These are phyloP conservation scores for Microcyclosporella mali DNA, from an alignment of 2,329 filamentous ascomycete genomes.

Conservation along the genomic window DNA sequence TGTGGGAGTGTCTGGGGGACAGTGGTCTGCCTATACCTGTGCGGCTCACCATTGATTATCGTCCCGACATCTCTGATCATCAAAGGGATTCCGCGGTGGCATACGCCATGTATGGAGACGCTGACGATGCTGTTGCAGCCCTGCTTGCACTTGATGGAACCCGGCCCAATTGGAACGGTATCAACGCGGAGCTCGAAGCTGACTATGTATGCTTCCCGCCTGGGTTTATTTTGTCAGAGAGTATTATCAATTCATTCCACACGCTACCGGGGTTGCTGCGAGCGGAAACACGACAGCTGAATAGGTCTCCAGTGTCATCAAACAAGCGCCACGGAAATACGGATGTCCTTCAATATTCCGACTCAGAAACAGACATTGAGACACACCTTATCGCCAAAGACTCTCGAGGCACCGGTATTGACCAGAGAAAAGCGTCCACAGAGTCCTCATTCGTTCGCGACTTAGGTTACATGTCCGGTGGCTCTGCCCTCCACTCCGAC, in stretches of 20 bases:
- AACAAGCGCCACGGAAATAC: not conserved
- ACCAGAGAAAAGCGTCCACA: slow-evolving; percentile 1
- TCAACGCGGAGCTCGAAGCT: slow-evolving; percentile 5
- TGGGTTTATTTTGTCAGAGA: slow-evolving; percentile 5
- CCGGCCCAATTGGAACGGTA: slow-evolving; percentile 12
- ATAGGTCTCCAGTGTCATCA: not conserved
- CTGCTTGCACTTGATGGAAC: slow-evolving; percentile 11
- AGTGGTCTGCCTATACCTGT: slow-evolving; percentile 6
- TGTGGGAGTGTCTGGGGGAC: slow-evolving; percentile 5
- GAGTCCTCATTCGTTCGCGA: slow-evolving; percentile 9
- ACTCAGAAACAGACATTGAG: not conserved
- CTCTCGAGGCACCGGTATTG: not conserved
- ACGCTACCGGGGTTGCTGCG: slow-evolving; percentile 7
- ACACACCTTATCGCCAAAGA: not conserved
- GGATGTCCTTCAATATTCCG: not conserved
- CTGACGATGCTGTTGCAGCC: slow-evolving; percentile 8
- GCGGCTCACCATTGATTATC: slow-evolving; percentile 4
- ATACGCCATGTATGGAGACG: slow-evolving; percentile 11
- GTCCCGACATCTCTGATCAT: not conserved
- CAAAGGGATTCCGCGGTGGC: slow-evolving; percentile 2
- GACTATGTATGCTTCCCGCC: slow-evolving; percentile 13
- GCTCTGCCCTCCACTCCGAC: slow-evolving; percentile 9
- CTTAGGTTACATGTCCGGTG: slow-evolving; percentile 9
- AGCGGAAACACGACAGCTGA: not conserved
- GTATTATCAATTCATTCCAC: slow-evolving; percentile 5